A percentile compares a stretch with the other conserved stretches of the same genome.
phyloP scores from a whole-genome alignment of 2,329 filamentous ascomycete species.

The Ceratocystis albifundus region DNA sequence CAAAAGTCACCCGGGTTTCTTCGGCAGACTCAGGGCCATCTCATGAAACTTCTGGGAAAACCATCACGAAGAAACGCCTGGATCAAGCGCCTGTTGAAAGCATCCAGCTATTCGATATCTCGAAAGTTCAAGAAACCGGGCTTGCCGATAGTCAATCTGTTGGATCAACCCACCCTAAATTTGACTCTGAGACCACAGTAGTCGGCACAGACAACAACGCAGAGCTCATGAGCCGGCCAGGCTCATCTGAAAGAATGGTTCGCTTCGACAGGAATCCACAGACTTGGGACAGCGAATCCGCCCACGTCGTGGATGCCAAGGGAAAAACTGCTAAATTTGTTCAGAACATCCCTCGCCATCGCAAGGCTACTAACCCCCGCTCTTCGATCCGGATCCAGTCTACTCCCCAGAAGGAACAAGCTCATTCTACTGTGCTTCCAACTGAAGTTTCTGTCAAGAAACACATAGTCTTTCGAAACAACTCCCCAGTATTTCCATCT shows the following conservation, averaged over 20 bases:
- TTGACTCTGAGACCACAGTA: neutral
- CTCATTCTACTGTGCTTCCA: neutral
- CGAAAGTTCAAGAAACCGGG: neutral
- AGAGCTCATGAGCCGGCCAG: neutral
- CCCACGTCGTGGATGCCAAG: neutral
- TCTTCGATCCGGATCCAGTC: neutral
- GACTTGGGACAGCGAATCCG: conserved; percentile 19
- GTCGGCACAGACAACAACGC: conserved; percentile 9
- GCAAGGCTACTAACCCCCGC: neutral
- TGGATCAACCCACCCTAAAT: neutral
- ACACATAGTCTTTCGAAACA: neutral
- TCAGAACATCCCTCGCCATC: conserved; percentile 5
- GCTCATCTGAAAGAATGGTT: conserved; percentile 4
- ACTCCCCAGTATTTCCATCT: neutral
- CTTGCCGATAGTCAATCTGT: conserved; percentile 1
- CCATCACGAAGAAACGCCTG: neutral
- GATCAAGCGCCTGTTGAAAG: conserved; percentile 6
- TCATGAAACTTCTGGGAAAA: neutral
- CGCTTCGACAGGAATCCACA: conserved; percentile 12
- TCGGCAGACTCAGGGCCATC: conserved; percentile 1
- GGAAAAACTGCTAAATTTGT: neutral
- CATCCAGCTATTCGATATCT: conserved; percentile 7
- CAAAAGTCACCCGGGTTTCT: neutral
- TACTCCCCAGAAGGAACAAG: neutral
- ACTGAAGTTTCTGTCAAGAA: neutral